Base-by-base conservation (phyloP, 305 asterid genomes). In the Rubia peregrina region DNA sequence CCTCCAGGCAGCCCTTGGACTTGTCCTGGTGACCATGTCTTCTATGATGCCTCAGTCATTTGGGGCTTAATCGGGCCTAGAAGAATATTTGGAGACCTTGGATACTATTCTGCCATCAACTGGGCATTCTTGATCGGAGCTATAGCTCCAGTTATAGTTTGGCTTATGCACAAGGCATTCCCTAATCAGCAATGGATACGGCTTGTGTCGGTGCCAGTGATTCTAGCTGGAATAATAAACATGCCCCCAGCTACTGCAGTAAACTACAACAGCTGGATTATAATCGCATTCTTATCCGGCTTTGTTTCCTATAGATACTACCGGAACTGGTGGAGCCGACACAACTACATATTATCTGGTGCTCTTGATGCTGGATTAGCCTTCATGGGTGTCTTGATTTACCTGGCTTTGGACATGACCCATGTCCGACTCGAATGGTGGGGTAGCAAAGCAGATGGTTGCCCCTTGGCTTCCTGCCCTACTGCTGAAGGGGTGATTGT, bases 341-440 rank as follows among this genome's bases (percentile, higher is more conserved):
- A 90, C 80, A 90, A 93, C 76, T 90, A 93, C 62, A 87, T 85
- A 53, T 61, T 90, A n/a, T 90, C 98, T 2, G 98, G 97, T 57
- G 94, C 98, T 4, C 92, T 93, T 2, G 98, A 93, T 82, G 94
- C 97, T 2, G 98, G 98, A 38, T 79, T 93, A 57, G 97, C 98
- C 17, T 93, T 93, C 83, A 93, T 89, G 98, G 98, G 97, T 3
- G 95, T 93, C 53, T 71, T 90, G 30, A 67, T 90, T 72, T 93
- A 90, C 76, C 48, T 93, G 72, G 86, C 92, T 74, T 79, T 93
- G 48, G 98, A 85, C 19, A 86, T 87, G 85, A 78, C 72, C 71
- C 84, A 86, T 68, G 62, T 86, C 67, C 84, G 84, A 78, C 87
- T 93, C 19, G 85, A 84, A 43, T 89, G 98, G 97, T 93, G 98